These are phyloP conservation scores for Mortierella claussenii DNA, from an alignment of 192 early-diverging fungal species.

Conservation along the genomic window DNA sequence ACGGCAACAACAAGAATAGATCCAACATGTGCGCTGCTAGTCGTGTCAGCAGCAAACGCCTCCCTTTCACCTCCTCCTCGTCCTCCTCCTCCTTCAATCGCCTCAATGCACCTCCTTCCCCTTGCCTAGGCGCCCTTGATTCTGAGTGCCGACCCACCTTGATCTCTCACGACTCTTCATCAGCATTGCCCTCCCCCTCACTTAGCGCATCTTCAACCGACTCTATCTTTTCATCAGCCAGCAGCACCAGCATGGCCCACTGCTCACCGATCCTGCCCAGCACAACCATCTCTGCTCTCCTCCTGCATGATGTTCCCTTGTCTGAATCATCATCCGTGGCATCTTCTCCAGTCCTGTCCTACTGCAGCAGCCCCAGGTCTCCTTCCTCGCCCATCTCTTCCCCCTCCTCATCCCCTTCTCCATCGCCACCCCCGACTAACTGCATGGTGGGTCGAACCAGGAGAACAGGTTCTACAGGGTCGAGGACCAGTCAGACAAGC, in stretches of 20 bases:
- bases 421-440: slow-evolving; percentile 14
- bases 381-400: slow-evolving; percentile 12
- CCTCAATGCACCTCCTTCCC: slow-evolving; percentile 35
- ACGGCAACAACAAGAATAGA: background rate
- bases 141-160: slow-evolving; percentile 16
- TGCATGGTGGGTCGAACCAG: slow-evolving; percentile 8
- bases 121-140: slow-evolving; percentile 43
- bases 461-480: slow-evolving; percentile 27
- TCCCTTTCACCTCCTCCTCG: background rate
- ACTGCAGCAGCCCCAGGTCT: slow-evolving; percentile 27
- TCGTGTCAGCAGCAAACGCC: slow-evolving; percentile 9
- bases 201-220: slow-evolving; percentile 48
- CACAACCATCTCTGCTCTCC: slow-evolving; percentile 24
- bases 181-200: slow-evolving; percentile 47
- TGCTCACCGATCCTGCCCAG: slow-evolving; percentile 39
- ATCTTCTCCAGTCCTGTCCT: slow-evolving; percentile 32
- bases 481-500: slow-evolving; percentile 32
- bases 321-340: slow-evolving; percentile 20
- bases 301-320: slow-evolving; percentile 22
- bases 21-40: background rate
- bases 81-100: background rate
- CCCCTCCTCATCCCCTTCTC: slow-evolving; percentile 26
- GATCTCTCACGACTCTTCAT: slow-evolving; percentile 25
- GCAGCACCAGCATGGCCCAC: slow-evolving; percentile 45
- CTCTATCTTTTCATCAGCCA: slow-evolving; percentile 33